Evolutionary conservation across 2,329 filamentous ascomycete genomes (phyloP), one percentile per base, ranked within the genome.

Genomic region (Myriosclerotinia scirpicola): DNA sequence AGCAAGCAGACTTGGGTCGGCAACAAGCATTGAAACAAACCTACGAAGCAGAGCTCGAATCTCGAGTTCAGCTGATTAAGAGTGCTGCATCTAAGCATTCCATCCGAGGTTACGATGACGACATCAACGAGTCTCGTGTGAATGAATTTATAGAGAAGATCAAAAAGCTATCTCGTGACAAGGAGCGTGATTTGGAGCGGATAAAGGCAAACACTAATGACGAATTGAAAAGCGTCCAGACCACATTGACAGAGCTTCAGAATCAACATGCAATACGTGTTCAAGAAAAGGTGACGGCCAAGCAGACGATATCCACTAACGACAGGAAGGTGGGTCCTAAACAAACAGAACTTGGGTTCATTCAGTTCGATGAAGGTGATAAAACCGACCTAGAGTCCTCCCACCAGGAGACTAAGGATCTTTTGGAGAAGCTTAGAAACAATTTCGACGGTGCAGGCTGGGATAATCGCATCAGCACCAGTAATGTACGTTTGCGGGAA

Each of bases 11-110:
- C 72, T 84, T 87, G 72, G 94, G 94, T 54, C 91, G 89, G 71
- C 88, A 90, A 72, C 87, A 95, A 77, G 94, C 93, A 2, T 90
- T 97, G 75, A 93, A 94, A 79, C 89, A 91, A 69, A 91, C 90
- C 73, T 92, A 95, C 75, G 92, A 97, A 75, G 86, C 90, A 5
- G 91, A 97, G 71, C 76, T 97, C 4, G 82, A 86, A 71, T 81
- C 85, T 54, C 90, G 94, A 50, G 84, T 89, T 73, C 83, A 85
- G 12, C 84, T 96, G 77, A 87, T 97, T 65, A 92, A 88, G 70
- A 88, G 93, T 67, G 87, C 91, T 48, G 92, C 94, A 20, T 83
- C 86, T 55, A 83, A 83, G 36, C 91, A 97, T 77, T 88, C 86
- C 67, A 91, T 99, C 69, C 89, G 92, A 44, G 93, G 93, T 0